phyloP scores from a whole-genome alignment of 768 basidiomycete genomes.

The Lenzites betulinus region DNA sequence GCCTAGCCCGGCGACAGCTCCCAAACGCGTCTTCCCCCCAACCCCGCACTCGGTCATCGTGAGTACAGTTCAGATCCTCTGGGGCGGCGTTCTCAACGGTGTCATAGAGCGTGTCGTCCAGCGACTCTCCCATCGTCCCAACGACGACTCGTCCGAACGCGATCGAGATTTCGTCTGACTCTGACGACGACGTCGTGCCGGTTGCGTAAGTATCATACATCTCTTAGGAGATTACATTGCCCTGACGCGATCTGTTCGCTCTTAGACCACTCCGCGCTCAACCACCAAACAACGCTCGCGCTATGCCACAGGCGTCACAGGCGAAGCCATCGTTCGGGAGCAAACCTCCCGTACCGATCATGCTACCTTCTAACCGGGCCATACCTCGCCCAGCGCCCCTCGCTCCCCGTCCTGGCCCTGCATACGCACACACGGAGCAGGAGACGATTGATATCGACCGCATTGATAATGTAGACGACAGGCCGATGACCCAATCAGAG shows the following conservation, averaged over 20 bases:
- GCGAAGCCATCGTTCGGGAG: background rate
- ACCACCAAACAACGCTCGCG: constrained; percentile 8
- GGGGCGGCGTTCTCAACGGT: background rate
- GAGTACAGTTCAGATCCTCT: background rate
- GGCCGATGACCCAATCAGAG: constrained; percentile 22
- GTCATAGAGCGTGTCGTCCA: constrained; percentile 9
- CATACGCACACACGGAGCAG: constrained; percentile 26
- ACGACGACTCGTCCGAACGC: background rate
- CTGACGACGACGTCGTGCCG: constrained; percentile 24
- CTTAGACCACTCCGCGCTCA: constrained; percentile 18
- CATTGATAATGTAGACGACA: constrained; percentile 25
- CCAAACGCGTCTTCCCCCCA: background rate
- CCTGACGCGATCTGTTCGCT: background rate
- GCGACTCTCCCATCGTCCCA: background rate
- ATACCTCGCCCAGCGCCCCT: constrained; percentile 18
- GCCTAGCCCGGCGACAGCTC: background rate
- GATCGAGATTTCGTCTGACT: constrained; percentile 28
- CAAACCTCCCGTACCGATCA: constrained; percentile 33
- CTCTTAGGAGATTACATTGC: background rate
- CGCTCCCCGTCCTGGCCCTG: background rate
- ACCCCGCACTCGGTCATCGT: constrained; percentile 16
- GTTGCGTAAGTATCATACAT: constrained; percentile 1
- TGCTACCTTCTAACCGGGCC: constrained; percentile 38
- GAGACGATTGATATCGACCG: constrained; percentile 37
- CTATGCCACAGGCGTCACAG: constrained; percentile 1